A percentile compares a stretch with the other conserved stretches of the same genome.
Conservation (phyloP, 108 stramenopile genomes). For the Cyclotella sp. region DNA sequence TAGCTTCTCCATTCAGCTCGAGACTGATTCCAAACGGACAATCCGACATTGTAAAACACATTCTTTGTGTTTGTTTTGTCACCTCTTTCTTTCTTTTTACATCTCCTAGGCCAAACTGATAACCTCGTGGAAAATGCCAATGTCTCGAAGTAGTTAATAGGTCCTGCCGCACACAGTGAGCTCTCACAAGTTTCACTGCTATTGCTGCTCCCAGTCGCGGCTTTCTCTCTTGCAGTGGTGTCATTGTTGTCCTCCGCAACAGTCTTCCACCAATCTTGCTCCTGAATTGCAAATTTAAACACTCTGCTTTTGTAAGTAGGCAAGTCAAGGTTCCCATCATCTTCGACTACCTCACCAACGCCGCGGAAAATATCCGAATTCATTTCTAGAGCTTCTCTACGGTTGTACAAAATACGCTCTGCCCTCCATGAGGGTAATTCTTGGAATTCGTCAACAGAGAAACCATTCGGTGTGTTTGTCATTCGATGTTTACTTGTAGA, state of each 20-base stretch:
- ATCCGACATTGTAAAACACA: conserved; percentile 10
- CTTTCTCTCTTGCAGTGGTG: neutral
- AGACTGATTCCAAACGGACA: conserved; percentile 4
- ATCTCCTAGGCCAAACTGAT: neutral
- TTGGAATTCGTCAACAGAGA: neutral
- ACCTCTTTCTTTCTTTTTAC: neutral
- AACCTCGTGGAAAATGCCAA: neutral
- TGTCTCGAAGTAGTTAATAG: neutral
- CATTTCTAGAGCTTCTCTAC: neutral
- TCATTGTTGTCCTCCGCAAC: neutral
- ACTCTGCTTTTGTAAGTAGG: too few relatives aligned
- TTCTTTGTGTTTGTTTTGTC: neutral
- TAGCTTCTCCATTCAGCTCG: conserved; percentile 22
- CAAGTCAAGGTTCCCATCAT: neutral
- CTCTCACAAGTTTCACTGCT: neutral
- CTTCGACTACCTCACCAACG: neutral
- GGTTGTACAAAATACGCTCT: conserved; percentile 7
- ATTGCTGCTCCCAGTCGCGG: neutral
- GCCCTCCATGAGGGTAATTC: conserved; percentile 5
- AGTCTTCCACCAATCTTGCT: conserved; percentile 2
- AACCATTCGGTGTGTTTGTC: neutral
- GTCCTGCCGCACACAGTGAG: neutral
- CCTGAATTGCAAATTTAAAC: neutral
- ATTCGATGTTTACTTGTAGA: neutral
- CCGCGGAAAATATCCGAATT: neutral